phyloP scores from a whole-genome alignment of 306 rosid species.

The Medicago lupulina region DNA sequence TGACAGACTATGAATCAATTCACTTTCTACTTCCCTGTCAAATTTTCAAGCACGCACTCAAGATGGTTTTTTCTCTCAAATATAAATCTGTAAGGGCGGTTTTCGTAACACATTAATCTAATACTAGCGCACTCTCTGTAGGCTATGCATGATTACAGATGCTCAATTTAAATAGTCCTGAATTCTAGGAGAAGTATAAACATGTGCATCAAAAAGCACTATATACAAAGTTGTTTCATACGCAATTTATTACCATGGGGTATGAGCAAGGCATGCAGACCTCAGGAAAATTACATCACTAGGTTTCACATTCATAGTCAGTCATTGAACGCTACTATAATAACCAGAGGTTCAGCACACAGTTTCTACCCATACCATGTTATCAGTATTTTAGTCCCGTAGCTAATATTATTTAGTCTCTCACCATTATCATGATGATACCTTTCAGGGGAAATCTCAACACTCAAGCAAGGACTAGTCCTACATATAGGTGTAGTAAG shows the following conservation, averaged over 20 bases:
- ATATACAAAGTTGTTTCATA: background rate
- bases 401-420: background rate
- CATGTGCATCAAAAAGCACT: background rate
- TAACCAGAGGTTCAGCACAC: background rate
- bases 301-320: background rate
- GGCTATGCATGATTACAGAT: background rate
- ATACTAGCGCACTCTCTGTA: background rate
- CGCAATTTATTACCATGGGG: background rate
- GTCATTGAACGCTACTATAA: background rate
- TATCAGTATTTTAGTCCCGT: background rate
- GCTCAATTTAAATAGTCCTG: conserved; percentile 19
- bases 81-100: conserved; percentile 11
- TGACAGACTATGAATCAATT: background rate
- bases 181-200: background rate
- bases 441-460: background rate
- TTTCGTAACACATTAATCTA: background rate
- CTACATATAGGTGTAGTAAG: background rate
- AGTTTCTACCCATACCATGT: conserved; percentile 22
- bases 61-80: conserved; percentile 3
- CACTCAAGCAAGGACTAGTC: background rate
- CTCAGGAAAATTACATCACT: background rate
- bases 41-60: conserved; percentile 1
- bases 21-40: conserved; percentile 10
- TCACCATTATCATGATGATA: background rate
- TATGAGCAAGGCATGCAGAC: conserved; percentile 16